Conservation (phyloP, 1,139 yeast species). For the Yamadazyma blattariae region DNA sequence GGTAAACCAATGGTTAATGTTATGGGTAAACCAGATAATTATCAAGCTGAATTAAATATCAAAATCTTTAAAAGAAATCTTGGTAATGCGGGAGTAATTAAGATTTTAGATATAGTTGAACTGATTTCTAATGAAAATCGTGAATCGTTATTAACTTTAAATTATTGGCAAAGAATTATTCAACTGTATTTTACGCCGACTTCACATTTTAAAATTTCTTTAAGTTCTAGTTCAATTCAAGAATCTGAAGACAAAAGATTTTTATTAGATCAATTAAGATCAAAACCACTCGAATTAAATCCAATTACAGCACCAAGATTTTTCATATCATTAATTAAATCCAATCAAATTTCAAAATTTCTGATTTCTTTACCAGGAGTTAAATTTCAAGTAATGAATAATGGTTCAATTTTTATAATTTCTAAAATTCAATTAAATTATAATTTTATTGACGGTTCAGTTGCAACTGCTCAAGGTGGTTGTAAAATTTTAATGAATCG, state of each 20-base stretch:
- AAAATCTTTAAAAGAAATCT: constrained; percentile 38
- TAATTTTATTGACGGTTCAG: constrained; percentile 66
- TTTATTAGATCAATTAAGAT: background rate
- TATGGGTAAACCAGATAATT: constrained; percentile 14
- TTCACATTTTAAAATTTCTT: constrained; percentile 24
- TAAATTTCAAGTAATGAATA: constrained; percentile 62
- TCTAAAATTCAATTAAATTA: constrained; percentile 55
- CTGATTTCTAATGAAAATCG: constrained; percentile 33
- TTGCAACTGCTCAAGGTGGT: constrained; percentile 58
- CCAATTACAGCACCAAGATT: constrained; percentile 67
- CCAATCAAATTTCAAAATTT: constrained; percentile 47
- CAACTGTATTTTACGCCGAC: constrained; percentile 34
- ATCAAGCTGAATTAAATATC: constrained; percentile 34
- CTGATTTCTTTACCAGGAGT: constrained; percentile 62
- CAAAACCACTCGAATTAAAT: constrained; percentile 62
- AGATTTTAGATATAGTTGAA: constrained; percentile 38
- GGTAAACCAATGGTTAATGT: background rate
- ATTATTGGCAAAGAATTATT: constrained; percentile 40
- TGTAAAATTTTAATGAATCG: constrained; percentile 60
- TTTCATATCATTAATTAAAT: constrained; percentile 52
- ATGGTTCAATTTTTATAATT: constrained; percentile 63
- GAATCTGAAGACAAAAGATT: background rate
- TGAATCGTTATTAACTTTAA: constrained; percentile 27
- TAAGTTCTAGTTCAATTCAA: background rate
- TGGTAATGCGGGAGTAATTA: constrained; percentile 45